Percentiles rank a stretch among this genome's conserved stretches.
Conservation (phyloP, 225 moss, liverwort and hornwort genomes). For the Takakia lepidozioides region DNA sequence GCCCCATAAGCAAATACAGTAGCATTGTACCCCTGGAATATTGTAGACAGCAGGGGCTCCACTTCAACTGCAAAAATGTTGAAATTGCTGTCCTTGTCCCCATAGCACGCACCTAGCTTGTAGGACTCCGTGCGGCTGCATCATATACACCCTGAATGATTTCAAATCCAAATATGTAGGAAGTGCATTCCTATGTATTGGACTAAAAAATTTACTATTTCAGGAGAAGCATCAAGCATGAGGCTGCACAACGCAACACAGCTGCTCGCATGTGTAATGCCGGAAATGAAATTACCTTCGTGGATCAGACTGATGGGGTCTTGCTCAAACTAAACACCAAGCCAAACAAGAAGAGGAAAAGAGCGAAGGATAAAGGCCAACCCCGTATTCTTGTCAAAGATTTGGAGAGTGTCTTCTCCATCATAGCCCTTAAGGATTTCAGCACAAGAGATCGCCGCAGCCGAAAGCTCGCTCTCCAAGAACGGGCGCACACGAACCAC, state of each 20-base stretch:
- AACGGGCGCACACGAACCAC: constrained; percentile 28
- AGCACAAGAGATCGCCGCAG: constrained; percentile 1
- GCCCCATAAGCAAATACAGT: constrained; percentile 36
- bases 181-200: no score
- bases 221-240: no score
- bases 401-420: constrained; percentile 13
- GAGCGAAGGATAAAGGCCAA: not conserved
- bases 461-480: constrained; percentile 10
- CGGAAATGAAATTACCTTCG: no score
- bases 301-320: no score
- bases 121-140: constrained; percentile 34
- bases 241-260: no score
- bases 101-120: constrained; percentile 27
- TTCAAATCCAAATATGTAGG: no score
- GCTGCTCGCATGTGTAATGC: no score
- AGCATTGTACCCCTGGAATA: constrained; percentile 20
- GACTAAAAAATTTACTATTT: no score
- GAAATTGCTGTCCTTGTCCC: constrained; percentile 3
- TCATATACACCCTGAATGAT: no score
- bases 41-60: constrained; percentile 21
- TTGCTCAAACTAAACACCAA: no score
- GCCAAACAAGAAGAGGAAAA: no score
- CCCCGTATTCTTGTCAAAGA: constrained; percentile 11
- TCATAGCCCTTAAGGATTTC: constrained; percentile 12
- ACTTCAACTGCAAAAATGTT: constrained; percentile 23